Evolutionary conservation across 2,329 filamentous ascomycete genomes (phyloP).

Genomic region (Emmonsiellopsis sp.): DNA sequence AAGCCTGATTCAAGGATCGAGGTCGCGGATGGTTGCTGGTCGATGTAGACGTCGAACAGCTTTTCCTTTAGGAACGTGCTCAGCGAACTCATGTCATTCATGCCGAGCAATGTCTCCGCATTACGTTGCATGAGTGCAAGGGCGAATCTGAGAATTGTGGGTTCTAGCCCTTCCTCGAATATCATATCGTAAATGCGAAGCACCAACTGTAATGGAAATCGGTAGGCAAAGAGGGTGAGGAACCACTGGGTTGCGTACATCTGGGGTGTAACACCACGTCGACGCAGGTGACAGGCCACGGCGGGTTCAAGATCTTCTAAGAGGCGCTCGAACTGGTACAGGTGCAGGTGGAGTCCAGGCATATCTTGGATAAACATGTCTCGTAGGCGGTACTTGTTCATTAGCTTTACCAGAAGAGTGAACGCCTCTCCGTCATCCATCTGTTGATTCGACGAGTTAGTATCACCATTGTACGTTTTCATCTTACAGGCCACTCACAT

Average conservation of each 20-base stretch:
- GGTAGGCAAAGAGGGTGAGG: constrained; percentile 93
- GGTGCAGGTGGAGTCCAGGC: constrained; percentile 84
- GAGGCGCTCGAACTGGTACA: constrained; percentile 91
- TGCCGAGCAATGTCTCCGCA: constrained; percentile 61
- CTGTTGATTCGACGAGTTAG: constrained; percentile 32
- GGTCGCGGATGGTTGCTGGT: constrained; percentile 81
- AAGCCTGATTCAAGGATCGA: constrained; percentile 94
- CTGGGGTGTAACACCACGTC: constrained; percentile 77
- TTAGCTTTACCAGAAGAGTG: constrained; percentile 79
- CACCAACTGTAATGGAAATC: constrained; percentile 91
- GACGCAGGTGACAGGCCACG: constrained; percentile 85
- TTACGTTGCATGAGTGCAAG: constrained; percentile 97
- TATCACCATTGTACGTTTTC: background rate
- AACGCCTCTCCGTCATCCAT: constrained; percentile 98
- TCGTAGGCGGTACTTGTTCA: constrained; percentile 91
- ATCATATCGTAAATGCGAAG: constrained; percentile 95
- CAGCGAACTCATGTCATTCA: constrained; percentile 84
- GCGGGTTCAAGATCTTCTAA: constrained; percentile 91
- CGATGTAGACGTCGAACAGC: constrained; percentile 93
- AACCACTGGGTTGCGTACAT: constrained; percentile 99
- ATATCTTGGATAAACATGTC: constrained; percentile 94
- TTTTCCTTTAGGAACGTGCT: constrained; percentile 89
- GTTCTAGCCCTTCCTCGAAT: constrained; percentile 78
- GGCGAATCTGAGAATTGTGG: constrained; percentile 85
- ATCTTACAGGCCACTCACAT: constrained; percentile 45